phyloP scores from a whole-genome alignment of 306 rosid species.

The Sicyos baderoa region DNA sequence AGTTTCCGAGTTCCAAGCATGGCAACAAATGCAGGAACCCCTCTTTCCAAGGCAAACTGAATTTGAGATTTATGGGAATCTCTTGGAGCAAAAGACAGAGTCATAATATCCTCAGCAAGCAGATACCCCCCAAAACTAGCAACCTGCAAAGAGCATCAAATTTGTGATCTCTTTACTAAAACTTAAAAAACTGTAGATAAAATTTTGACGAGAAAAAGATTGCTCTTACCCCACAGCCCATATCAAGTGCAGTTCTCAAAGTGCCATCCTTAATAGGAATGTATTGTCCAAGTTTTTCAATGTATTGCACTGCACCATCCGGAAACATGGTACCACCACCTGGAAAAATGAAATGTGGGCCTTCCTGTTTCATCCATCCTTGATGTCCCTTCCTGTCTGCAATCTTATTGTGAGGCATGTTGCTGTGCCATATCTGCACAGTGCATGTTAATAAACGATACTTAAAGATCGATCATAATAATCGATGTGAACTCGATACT shows the following conservation, averaged over 20 bases:
- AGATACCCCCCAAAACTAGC: conserved; percentile 95
- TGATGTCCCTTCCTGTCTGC: conserved; percentile 99
- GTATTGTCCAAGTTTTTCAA: conserved; percentile 86
- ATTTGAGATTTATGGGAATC: conserved; percentile 96
- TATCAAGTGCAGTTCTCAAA: conserved; percentile 89
- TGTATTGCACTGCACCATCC: conserved; percentile 90
- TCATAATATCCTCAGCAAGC: conserved; percentile 60
- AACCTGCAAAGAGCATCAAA: conserved; percentile 47
- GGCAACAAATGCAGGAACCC: conserved; percentile 90
- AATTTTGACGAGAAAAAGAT: conserved; percentile 20
- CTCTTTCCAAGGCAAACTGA: conserved; percentile 95
- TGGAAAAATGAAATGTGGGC: conserved; percentile 82
- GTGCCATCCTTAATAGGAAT: conserved; percentile 59
- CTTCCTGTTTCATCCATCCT: conserved; percentile 97
- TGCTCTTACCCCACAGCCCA: conserved; percentile 94
- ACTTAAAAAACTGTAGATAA: conserved; percentile 9
- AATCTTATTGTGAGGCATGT: conserved; percentile 94
- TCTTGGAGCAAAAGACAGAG: conserved; percentile 95
- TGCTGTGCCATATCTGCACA: conserved; percentile 82
- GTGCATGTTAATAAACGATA: conserved; percentile 1
- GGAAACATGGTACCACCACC: conserved; percentile 99
- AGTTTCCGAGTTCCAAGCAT: conserved; percentile 98
- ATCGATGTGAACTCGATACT: neutral
- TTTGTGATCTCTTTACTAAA: neutral
- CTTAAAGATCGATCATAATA: conserved; percentile 7